Evolutionary conservation across 2,329 filamentous ascomycete species (phyloP), one percentile per base, ranked within the genome.

Genomic region (Xylaria sp.): DNA sequence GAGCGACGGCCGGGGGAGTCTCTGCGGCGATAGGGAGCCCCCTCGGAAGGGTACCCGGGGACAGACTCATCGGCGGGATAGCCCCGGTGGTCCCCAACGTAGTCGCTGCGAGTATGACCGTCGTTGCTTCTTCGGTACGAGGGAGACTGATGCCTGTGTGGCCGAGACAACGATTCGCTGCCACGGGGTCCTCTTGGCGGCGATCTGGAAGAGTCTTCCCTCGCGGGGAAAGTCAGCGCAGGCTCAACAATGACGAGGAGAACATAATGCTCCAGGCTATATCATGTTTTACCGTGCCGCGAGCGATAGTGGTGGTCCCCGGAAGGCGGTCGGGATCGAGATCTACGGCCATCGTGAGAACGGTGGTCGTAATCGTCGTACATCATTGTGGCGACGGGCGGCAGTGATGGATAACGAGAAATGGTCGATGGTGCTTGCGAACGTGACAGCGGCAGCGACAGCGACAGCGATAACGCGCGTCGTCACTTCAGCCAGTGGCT

Each of bases 221-320:
- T 76, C 75, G 68, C 59, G 74, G 74, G 75, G 75, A 74, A 77
- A 77, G 78, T 79, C 71, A 79, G 78, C 78, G 70, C 72, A 76
- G 72, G 74, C 75, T 78, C 77, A 73, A 66, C 63, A 65, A 68
- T 65, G 50, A 74, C 70, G 54, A 75, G 69, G 63, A 76, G 69
- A 74, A 70, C 72, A 65, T 65, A 66, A 65, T 76, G 71, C 74
- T 75, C 76, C 76, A 78, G 77, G 78, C 76, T 76, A 68, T 76
- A 74, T 76, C 73, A 74, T 77, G 48, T 78, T 71, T 79, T 79
- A 79, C 78, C 78, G 76, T 79, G 78, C 76, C 77, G 76, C 74
- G 77, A 77, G 73, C 75, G 77, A 77, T 78, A 75, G 63, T 76
- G 76, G 69, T 74, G 70, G 70, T 78, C 78, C 70, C 74, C 73